These are phyloP conservation scores for Leptodontidium sp. DNA, from an alignment of 2,329 filamentous ascomycete genomes.

Conservation along the genomic window DNA sequence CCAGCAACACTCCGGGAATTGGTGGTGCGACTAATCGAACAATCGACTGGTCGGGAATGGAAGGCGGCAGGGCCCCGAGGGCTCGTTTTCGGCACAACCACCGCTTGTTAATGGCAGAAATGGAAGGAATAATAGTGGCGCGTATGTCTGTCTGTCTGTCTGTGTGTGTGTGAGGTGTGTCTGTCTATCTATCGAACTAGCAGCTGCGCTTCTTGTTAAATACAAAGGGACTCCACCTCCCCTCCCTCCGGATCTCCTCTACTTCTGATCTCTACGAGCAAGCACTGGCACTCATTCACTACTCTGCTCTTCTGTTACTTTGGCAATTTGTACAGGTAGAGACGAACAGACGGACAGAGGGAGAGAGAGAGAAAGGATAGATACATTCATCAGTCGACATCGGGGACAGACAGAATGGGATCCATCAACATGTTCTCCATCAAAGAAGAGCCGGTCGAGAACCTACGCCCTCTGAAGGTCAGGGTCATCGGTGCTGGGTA, in stretches of 20 bases:
- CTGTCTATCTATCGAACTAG: not conserved
- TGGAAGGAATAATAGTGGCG: too few species aligned
- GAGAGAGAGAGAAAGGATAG: not conserved
- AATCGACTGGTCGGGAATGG: too few species aligned
- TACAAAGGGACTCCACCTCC: not conserved
- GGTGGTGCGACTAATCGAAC: too few species aligned
- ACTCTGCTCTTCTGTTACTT: not conserved
- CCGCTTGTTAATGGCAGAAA: too few species aligned
- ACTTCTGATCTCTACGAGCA: too few species aligned
- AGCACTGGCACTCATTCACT: too few species aligned
- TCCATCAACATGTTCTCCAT: constrained; percentile 34
- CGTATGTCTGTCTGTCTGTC: not conserved
- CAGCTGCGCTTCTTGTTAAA: not conserved
- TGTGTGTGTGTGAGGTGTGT: too few species aligned
- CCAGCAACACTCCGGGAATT: too few species aligned
- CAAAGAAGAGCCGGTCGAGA: constrained; percentile 43
- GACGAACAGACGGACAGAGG: not conserved
- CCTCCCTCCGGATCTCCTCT: not conserved
- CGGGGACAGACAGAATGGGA: constrained; percentile 21
- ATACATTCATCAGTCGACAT: not conserved
- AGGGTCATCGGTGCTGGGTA: constrained; percentile 46
- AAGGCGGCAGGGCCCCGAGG: too few species aligned
- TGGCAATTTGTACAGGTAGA: not conserved
- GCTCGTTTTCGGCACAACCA: too few species aligned
- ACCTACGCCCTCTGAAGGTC: constrained; percentile 42